Conservation (phyloP, 2,329 filamentous ascomycete genomes). For the Ophiosphaerella herpotricha region DNA sequence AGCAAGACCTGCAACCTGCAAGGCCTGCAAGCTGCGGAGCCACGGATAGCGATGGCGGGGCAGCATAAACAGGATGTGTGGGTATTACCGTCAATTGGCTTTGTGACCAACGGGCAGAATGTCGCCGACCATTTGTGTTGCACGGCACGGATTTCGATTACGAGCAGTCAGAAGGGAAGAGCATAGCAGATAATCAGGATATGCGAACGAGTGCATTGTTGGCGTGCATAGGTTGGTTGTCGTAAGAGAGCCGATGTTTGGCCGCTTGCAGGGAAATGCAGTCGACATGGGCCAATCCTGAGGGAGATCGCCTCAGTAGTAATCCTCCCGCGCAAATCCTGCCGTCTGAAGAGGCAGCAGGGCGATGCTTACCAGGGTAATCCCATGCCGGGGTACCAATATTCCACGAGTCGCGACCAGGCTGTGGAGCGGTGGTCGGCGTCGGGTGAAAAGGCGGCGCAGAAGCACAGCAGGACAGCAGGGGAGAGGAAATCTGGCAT, state of each 20-base stretch:
- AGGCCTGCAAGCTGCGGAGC: slow-evolving; percentile 12
- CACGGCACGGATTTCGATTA: slow-evolving; percentile 19
- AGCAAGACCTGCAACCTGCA: slow-evolving; percentile 8
- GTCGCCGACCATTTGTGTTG: slow-evolving; percentile 36
- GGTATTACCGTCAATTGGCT: slow-evolving; percentile 16
- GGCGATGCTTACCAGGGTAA: slow-evolving; percentile 22
- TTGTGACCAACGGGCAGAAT: slow-evolving; percentile 23
- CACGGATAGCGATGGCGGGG: slow-evolving; percentile 19
- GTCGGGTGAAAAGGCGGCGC: slow-evolving; percentile 8
- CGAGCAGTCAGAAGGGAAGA: not conserved
- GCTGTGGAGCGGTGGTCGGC: slow-evolving; percentile 6
- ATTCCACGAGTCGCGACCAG: slow-evolving; percentile 16
- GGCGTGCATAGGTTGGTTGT: slow-evolving; percentile 6
- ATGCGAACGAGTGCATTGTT: not conserved
- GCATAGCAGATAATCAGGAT: too few relatives aligned
- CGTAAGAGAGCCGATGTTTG: slow-evolving; percentile 5
- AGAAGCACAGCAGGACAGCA: slow-evolving; percentile 1
- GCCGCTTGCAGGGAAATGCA: slow-evolving; percentile 22
- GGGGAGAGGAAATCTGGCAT: slow-evolving; percentile 16
- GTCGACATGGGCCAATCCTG: slow-evolving; percentile 12
- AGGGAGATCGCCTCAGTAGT: slow-evolving; percentile 17
- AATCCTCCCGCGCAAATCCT: slow-evolving; percentile 29
- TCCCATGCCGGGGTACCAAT: slow-evolving; percentile 12
- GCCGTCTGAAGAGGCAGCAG: slow-evolving; percentile 7
- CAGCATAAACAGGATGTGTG: slow-evolving; percentile 15